Base-by-base conservation (phyloP, 495 filamentous ascomycete species). In the Symbiotaphrina buchneri region DNA sequence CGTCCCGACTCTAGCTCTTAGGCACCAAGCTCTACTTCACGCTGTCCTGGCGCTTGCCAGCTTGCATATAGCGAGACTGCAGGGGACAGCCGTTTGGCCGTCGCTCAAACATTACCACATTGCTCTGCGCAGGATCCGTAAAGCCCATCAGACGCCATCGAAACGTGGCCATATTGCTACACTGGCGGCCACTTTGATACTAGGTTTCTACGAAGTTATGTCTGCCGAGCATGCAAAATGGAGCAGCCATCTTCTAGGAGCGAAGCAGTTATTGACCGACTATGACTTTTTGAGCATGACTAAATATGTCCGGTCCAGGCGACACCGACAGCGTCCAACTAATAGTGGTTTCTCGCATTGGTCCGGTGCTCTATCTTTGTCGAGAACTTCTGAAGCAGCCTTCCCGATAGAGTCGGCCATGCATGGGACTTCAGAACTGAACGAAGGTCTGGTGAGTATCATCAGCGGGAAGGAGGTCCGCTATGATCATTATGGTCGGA, bases 181-280 rank as follows among this genome's bases (percentile, higher is more conserved):
- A 0, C 56, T 97, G 10, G 83, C 85, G 8, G 82, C 87, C 10
- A 77, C 80, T 1, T 54, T 92, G n/a, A 53, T 94, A 11, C 63
- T 97, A 15, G 80, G 73, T 1, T 97, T 78, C 43, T 97, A 92
- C 44, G 87, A 95, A 47, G 79, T 92, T 14, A 83, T 84, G 65
- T 74, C 76, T 27, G 87, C 83, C 10, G 87, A 97, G 41, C 87
- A 94, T 43, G 66, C 75, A 30, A 92, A 92, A 49, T 97, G 87
- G 87, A 83, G 78, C 41, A 84, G 69, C 33, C 87, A 97, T 45
- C 58, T 95, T 37, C 65, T 74, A 22, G 87, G 87, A 6, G 74
- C 84, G 8, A 71, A 73, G 27, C 72, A 85, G 33, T 59, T 97
- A 14, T 52, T 95, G 20, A 68, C 65, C 34, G 85, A 94, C 40